These are phyloP conservation scores for Schizophyllum commune DNA, from an alignment of 1,284 basidiomycete genomes.

Conservation along the genomic window DNA sequence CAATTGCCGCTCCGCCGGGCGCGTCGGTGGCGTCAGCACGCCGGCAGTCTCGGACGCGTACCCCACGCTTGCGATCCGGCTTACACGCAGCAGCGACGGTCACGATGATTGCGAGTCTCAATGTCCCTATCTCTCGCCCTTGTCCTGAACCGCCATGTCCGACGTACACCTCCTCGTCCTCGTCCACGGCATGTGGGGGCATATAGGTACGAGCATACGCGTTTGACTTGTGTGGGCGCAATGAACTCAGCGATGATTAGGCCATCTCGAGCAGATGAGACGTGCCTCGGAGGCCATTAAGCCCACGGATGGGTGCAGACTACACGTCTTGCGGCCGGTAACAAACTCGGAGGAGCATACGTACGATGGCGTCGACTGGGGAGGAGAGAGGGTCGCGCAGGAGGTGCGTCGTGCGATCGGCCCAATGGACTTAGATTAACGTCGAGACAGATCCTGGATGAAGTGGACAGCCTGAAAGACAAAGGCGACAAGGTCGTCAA, in stretches of 20 bases:
- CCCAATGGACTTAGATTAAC: background rate
- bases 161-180: conserved; percentile 56
- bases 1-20: background rate
- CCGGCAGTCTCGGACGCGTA: background rate
- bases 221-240: background rate
- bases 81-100: background rate
- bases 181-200: conserved; percentile 84
- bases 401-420: conserved; percentile 16
- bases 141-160: background rate
- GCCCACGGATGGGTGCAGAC: conserved; percentile 20
- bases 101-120: background rate
- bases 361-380: conserved; percentile 73
- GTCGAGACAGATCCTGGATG: conserved; percentile 37
- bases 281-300: conserved; percentile 16
- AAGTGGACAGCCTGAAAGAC: conserved; percentile 43
- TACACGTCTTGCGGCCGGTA: conserved; percentile 44
- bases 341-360: conserved; percentile 53
- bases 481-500: conserved; percentile 49
- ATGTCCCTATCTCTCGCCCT: background rate
- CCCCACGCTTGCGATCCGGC: background rate
- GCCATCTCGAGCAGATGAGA: conserved; percentile 29
- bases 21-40: background rate
- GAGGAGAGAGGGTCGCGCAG: conserved; percentile 52
- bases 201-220: conserved; percentile 48
- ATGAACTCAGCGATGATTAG: background rate